phyloP scores from a whole-genome alignment of 2,329 filamentous ascomycete genomes.

The Raffaelea ambrosiae region DNA sequence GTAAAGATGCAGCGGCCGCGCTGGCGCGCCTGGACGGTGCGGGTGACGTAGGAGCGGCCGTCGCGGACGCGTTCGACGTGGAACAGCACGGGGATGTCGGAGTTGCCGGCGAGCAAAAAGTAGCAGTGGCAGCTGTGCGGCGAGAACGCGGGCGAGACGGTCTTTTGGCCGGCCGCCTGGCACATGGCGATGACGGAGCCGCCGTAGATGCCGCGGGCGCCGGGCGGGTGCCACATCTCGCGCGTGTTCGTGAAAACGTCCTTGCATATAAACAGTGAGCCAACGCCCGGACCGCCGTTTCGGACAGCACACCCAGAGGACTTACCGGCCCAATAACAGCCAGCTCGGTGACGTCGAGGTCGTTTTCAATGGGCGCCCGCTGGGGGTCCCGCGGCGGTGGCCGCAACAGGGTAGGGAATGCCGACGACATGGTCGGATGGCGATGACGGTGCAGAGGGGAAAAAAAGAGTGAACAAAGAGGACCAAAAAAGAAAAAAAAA shows the following conservation, averaged over 20 bases:
- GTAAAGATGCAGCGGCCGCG: constrained; percentile 87
- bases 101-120: constrained; percentile 86
- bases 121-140: constrained; percentile 99
- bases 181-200: constrained; percentile 90
- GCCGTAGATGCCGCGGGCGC: constrained; percentile 88
- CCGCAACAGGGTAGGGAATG: constrained; percentile 53
- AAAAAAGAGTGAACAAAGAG: not conserved
- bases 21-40: constrained; percentile 93
- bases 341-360: constrained; percentile 76
- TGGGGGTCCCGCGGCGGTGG: constrained; percentile 64
- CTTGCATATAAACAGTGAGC: not conserved
- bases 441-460: not conserved
- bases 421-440: constrained; percentile 4
- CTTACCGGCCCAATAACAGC: constrained; percentile 64
- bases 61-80: constrained; percentile 91
- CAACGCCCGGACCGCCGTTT: too few relatives aligned
- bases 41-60: constrained; percentile 79
- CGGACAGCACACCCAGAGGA: too few relatives aligned
- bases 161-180: constrained; percentile 79
- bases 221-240: constrained; percentile 83
- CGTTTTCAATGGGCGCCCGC: constrained; percentile 80
- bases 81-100: constrained; percentile 80
- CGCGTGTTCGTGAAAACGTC: constrained; percentile 94
- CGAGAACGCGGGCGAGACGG: constrained; percentile 70
- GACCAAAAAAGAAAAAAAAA: not conserved